Base-by-base conservation (phyloP, 2,329 filamentous ascomycete species). In the Xylariaceae sp. region DNA sequence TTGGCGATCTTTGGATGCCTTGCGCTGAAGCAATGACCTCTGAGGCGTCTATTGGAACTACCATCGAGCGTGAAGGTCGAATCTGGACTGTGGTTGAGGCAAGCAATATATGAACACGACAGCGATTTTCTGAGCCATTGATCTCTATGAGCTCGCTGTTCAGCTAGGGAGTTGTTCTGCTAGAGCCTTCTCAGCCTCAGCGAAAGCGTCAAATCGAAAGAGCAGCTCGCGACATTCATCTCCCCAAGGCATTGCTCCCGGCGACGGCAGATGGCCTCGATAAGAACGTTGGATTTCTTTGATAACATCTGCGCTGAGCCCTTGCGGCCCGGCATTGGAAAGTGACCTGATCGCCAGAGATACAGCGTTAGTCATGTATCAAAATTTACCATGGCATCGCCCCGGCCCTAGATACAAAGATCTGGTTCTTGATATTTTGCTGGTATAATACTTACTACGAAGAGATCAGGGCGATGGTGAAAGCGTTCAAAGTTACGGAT, bases 1-100 rank as follows among this genome's bases (percentile, higher is more conserved):
- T 73, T 36, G 75, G 75, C 1, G 43, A 58, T 1, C 57, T 61
- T 9, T 59, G 45, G 10, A 43, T 76, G 52, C 72, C 74, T 4
- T 72, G 72, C 36, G 57, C 62, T n/a, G 60, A 57, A 42, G 44
- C 63, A 11, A 33, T 52, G 11, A 34, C 6, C 18, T 19, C 38
- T 31, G 31, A 16, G 5, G 13, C 2, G 56, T 63, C 36, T 50
- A 39, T 51, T 12, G 59, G 58, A 13, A 57, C 58, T n/a, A 45
- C 48, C 14, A 34, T 64, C n/a, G 50, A 56, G 41, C 50, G 59
- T 5, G 56, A 50, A n/a, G 64, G 61, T 6, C 56, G 61, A 47
- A 52, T 47, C 9, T 74, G 71, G 71, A 63, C 60, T 38, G 67
- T 73, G 6, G 59, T 71, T 19, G 71, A 74, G 57, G 54, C 49